Base-by-base conservation (phyloP, 805 yeast genomes). In the Yarrowia sp. region DNA sequence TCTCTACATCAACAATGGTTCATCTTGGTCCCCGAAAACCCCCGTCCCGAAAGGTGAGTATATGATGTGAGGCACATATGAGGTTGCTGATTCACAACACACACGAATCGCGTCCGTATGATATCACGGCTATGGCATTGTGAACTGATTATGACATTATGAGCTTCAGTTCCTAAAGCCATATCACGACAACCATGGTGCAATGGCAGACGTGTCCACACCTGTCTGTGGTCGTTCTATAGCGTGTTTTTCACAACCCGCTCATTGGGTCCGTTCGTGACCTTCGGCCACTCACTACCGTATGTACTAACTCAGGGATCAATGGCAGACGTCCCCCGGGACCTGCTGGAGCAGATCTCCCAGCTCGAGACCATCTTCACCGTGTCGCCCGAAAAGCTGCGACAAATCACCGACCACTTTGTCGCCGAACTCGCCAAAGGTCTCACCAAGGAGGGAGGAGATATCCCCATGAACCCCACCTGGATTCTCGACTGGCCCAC, bases 401-500 rank as follows among this genome's bases (percentile, higher is more conserved):
- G 81, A 70, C 76, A 80, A 66, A 86, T 93, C 76, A 85, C 90
- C 60, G 82, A 83, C 55, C 96, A 88, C 74, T 93, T 93, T 77
- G 83, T 88, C 64, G 66, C 75, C 31, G 98, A 93, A 78, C 84
- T 93, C 71, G 85, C 86, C 68, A 89, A 89, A 76, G 98, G 98
- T 67, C 82, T 89, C 70, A 81, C 87, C 69, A 38, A 68, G 67
- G 76, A 81, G 66, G 93, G 95, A 62, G 96, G 95, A 66, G 88
- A 87, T 76, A 90, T 91, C 73, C 98, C 99, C 67, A 93, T 93
- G 98, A 92, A 88, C 74, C 96, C 96, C 55, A 90, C 96, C 68
- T 93, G 98, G 98, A 98, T 93, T 65, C 80, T 92, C 82, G 96
- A 89, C 73, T 88, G 81, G 80, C 98, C 98, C 69, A 87, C 93